Evolutionary conservation across 352 stramenopile genomes (phyloP), one percentile per base, ranked within the genome.

Genomic region (Paralagenidium karlingii): DNA sequence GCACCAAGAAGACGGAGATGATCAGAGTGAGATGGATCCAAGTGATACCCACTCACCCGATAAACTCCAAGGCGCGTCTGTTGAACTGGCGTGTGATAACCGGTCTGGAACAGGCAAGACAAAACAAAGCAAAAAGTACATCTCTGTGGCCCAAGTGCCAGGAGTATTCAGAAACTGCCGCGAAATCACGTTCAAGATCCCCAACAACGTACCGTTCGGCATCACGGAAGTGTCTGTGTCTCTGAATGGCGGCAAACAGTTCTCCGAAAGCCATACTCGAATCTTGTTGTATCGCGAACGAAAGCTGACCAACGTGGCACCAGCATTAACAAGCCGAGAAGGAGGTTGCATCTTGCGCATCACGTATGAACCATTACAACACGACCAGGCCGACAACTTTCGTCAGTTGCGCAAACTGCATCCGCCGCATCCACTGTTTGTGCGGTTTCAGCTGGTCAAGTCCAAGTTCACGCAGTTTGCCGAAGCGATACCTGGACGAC

Each of bases 201-300:
- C 65, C 18, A 41, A 64, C 4, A 84, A 84, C 49, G 61, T 84
- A 45, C 45, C 68, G 28, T 85, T 85, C 44, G 71, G 71, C 4
- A 51, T 79, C 16, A 82, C 71, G 3, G 32, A 52, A 1, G 58
- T 82, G 16, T 52, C 55, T 20, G 50, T 82, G 0, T 85, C 71
- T 12, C 43, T 82, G 18, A 85, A 85, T 46, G 68, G 67, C 3
- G 71, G 71, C 0, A 56, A 63, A 3, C 71, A 85, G 51, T 85
- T 68, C 29, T 60, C 63, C 1, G 53, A 51, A 30, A 41, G 58
- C 5, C 54, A 49, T 0, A 53, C 71, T 1, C 37, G 68, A 3
- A 63, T 56, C 0, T 49, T 82, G 21, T 37, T 85, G 1, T 43
- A 81, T 48, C 60, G 71, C 0, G 66, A 78, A 22, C 65, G 71